A percentile compares a stretch with the other conserved stretches of the same genome.
These are phyloP conservation scores for Russula brevipes DNA, from an alignment of 768 basidiomycete genomes.

Conservation along the genomic window DNA sequence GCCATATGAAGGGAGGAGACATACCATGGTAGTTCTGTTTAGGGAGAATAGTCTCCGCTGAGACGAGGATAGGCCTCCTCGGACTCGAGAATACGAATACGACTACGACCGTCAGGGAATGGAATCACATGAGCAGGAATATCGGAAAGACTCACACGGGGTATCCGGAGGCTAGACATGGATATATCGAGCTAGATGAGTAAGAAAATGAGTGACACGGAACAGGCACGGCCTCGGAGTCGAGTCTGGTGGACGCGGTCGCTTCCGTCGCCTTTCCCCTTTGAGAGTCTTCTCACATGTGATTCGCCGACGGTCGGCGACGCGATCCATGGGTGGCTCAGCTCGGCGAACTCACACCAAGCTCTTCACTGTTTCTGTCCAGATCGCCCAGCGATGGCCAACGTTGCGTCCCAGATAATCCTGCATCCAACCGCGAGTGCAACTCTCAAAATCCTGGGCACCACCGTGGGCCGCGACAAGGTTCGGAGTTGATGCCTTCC, in stretches of 20 bases:
- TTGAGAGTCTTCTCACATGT: constrained; percentile 3
- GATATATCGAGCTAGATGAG: constrained; percentile 1
- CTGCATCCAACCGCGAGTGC: constrained; percentile 80
- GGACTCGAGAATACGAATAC: constrained; percentile 7
- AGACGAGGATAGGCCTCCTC: constrained; percentile 2
- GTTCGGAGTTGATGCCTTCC: constrained; percentile 35
- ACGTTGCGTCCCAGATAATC: constrained; percentile 66
- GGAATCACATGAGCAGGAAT: constrained; percentile 33
- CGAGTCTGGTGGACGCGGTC: too few species aligned
- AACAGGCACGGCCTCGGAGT: background rate
- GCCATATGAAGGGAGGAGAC: background rate
- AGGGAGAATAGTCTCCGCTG: constrained; percentile 32
- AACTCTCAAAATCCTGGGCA: constrained; percentile 67
- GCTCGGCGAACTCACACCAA: too few species aligned
- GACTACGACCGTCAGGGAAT: constrained; percentile 7
- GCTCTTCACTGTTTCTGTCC: too few species aligned
- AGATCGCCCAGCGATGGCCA: constrained; percentile 30
- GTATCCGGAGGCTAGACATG: constrained; percentile 31
- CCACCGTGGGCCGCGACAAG: constrained; percentile 91
- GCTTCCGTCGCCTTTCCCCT: background rate
- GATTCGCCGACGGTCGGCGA: background rate
- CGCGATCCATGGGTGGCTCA: too few species aligned
- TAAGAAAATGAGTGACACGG: background rate
- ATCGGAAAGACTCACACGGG: constrained; percentile 18
- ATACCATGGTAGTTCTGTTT: constrained; percentile 37